Percentiles rank a stretch among this genome's conserved stretches.
Evolutionary conservation across 2,329 filamentous ascomycete species (phyloP).

Genomic region (Hymenoscyphus linearis): DNA sequence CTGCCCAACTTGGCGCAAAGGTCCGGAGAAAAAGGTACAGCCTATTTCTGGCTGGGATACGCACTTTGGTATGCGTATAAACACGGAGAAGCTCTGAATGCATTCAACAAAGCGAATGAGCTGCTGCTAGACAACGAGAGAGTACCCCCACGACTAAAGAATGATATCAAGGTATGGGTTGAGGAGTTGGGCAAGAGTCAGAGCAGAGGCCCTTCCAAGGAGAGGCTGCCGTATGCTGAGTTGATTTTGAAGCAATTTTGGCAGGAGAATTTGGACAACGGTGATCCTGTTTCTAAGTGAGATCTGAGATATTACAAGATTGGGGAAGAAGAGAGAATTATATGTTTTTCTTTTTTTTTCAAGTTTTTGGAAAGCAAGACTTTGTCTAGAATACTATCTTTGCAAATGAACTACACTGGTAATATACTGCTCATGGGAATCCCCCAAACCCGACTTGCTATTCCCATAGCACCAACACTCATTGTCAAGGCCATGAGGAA

Average conservation of each 20-base stretch:
- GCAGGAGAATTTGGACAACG: background rate
- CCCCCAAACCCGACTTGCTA: slow-evolving; percentile 56
- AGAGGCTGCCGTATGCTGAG: background rate
- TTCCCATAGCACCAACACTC: slow-evolving; percentile 70
- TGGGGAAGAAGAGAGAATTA: too few relatives aligned
- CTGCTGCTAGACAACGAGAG: background rate
- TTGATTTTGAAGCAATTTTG: background rate
- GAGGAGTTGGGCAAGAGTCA: background rate
- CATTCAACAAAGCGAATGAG: background rate
- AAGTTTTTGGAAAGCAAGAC: background rate
- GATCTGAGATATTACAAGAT: background rate
- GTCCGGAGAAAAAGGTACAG: background rate
- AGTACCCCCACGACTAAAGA: background rate
- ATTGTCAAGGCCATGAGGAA: slow-evolving; percentile 81
- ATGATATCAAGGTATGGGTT: background rate
- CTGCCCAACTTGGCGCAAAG: background rate
- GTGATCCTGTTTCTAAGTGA: too few relatives aligned
- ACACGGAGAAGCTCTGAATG: background rate
- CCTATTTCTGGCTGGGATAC: background rate
- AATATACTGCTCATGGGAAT: slow-evolving; percentile 44
- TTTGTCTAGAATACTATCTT: background rate
- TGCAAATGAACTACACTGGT: slow-evolving; percentile 7
- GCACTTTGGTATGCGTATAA: background rate
- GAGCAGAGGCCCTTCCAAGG: background rate
- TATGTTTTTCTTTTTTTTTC: background rate